Evolutionary conservation across 2,329 filamentous ascomycete genomes (phyloP), one percentile per base, ranked within the genome.

Genomic region (Pseudopyrenochaeta lycopersici): DNA sequence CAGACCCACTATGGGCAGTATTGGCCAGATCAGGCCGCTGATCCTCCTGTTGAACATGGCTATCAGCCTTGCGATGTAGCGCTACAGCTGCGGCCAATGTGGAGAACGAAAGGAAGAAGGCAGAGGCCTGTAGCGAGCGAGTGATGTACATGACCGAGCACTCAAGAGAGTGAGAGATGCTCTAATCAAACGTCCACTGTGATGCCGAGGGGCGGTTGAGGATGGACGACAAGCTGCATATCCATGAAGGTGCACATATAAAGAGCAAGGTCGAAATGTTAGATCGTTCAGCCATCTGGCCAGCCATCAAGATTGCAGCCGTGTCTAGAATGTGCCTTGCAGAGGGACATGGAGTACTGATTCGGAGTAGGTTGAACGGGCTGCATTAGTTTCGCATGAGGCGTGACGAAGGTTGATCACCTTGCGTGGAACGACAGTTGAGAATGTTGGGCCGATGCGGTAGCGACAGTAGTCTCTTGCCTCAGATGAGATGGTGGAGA

Each of bases 311-410:
- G 58, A 68, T 66, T 64, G 58, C 57, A 47, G 47, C 54, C 60
- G 67, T 58, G 56, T 64, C 53, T 61, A 71, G 61, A 65, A 66
- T 70, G 71, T 71, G 65, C 71, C 70, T 73, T 74, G 70, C 72
- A 74, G 71, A 60, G 49, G 60, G 63, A 61, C 63, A 52, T 54
- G 60, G 59, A 56, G 54, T 64, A 67, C 64, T 57, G 64, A 67
- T 70, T 56, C 56, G 63, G 62, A 62, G 48, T 41, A 51, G 52
- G 52, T 53, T 60, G 57, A 59, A 52, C 32, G 35, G 40, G 50
- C 50, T 58, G 59, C 54, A 62, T 52, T 54, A 46, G 67, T 66
- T 64, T 71, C 64, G 65, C 63, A 62, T 66, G 64, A 63, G 57
- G 62, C 59, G 55, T 62, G 63, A 65, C 52, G 54, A 56, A 39